A percentile compares a stretch with the other conserved stretches of the same genome.
Evolutionary conservation across 2,329 filamentous ascomycete species (phyloP).

Genomic region (Trichothecium roseum): DNA sequence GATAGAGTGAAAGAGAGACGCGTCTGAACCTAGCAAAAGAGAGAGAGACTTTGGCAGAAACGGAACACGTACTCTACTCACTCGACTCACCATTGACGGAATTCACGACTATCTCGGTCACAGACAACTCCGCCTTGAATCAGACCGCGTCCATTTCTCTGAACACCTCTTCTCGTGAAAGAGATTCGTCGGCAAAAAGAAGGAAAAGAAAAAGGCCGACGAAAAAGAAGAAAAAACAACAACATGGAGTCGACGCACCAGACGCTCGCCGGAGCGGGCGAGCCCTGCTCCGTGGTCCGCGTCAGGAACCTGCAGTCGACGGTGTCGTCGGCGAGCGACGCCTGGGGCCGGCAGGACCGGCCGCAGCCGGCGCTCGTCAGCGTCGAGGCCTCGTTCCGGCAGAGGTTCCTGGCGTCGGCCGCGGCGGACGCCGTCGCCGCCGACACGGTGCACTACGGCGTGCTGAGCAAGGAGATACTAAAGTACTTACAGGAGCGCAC

Average conservation of each 20-base stretch:
- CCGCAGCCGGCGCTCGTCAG: conserved; percentile 54
- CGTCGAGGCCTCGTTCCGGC: conserved; percentile 44
- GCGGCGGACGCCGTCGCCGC: conserved; percentile 47
- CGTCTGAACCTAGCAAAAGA: too few species aligned
- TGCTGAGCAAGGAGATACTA: conserved; percentile 55
- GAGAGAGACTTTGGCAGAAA: too few species aligned
- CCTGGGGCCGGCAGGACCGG: conserved; percentile 52
- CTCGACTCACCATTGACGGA: too few species aligned
- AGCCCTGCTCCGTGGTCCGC: conserved; percentile 36
- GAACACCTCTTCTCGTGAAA: too few species aligned
- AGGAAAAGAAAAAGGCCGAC: too few species aligned
- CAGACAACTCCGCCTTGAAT: too few species aligned
- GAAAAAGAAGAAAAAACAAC: too few species aligned
- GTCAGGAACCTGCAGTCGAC: conserved; percentile 51
- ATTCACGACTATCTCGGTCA: too few species aligned
- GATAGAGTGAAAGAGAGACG: too few species aligned
- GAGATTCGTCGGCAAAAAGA: too few species aligned
- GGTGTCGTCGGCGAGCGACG: conserved; percentile 50
- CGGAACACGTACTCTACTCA: too few species aligned
- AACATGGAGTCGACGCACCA: conserved; percentile 2
- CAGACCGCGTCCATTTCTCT: too few species aligned
- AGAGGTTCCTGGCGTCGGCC: conserved; percentile 47
- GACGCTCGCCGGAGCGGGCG: conserved; percentile 14
- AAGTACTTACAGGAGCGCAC: conserved; percentile 25
- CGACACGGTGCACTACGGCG: conserved; percentile 71